Conservation (phyloP, 2,329 filamentous ascomycete species). For the Fusarium sp. region DNA sequence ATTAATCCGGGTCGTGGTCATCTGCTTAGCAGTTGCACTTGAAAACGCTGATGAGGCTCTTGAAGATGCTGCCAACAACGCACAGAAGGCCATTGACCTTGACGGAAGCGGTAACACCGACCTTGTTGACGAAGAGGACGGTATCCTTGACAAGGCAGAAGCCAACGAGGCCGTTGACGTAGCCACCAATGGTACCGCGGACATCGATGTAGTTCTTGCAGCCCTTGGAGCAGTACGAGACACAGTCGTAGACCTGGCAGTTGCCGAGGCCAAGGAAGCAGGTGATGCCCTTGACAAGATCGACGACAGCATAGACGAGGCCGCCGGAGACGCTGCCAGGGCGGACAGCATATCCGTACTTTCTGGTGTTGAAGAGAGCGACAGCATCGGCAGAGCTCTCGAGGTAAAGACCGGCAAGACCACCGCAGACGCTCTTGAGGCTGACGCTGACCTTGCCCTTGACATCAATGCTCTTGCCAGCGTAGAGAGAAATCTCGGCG, state of each 20-base stretch:
- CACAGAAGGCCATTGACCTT: constrained; percentile 47
- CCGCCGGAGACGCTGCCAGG: constrained; percentile 41
- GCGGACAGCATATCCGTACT: constrained; percentile 45
- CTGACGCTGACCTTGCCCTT: constrained; percentile 42
- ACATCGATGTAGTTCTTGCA: constrained; percentile 52
- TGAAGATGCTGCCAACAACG: constrained; percentile 47
- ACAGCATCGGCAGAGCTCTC: constrained; percentile 46
- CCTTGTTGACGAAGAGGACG: constrained; percentile 42
- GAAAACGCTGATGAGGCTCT: constrained; percentile 45
- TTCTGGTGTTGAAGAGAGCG: constrained; percentile 51
- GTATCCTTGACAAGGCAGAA: constrained; percentile 48
- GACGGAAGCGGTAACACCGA: constrained; percentile 41
- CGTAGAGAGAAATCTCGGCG: constrained; percentile 42
- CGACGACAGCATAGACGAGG: constrained; percentile 41
- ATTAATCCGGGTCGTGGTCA: neutral
- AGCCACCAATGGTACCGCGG: constrained; percentile 43
- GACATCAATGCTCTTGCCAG: constrained; percentile 40
- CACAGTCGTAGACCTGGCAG: constrained; percentile 50
- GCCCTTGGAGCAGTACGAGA: constrained; percentile 51
- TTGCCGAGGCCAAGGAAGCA: constrained; percentile 47
- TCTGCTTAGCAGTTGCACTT: constrained; percentile 48
- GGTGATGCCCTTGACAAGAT: constrained; percentile 36
- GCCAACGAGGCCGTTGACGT: constrained; percentile 45
- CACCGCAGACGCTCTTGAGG: constrained; percentile 48
- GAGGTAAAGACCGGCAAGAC: constrained; percentile 48